Percentiles rank a stretch among this genome's conserved stretches.
These are phyloP conservation scores for Aspergillus ochraceoroseus DNA, from an alignment of 2,329 filamentous ascomycete species.

Conservation along the genomic window DNA sequence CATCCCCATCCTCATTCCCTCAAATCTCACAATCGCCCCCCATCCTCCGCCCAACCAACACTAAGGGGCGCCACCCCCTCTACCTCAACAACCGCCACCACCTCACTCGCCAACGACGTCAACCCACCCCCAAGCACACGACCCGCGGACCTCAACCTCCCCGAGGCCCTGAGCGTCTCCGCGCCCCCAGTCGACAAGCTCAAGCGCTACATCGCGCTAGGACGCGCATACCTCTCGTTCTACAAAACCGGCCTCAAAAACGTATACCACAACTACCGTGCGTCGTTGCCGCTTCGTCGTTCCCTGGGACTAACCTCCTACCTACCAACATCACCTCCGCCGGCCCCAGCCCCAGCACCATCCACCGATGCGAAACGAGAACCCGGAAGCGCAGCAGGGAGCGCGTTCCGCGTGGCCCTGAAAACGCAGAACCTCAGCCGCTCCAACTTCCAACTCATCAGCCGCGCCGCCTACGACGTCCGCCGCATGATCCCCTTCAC, in stretches of 20 bases:
- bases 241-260: slow-evolving; percentile 81
- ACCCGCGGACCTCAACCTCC: slow-evolving; percentile 63
- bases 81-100: slow-evolving; percentile 20
- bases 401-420: slow-evolving; percentile 5
- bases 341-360: not conserved
- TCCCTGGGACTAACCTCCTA: slow-evolving; percentile 30
- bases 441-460: slow-evolving; percentile 64
- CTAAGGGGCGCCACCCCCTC: slow-evolving; percentile 15
- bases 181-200: slow-evolving; percentile 40
- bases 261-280: slow-evolving; percentile 61
- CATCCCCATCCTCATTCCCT: slow-evolving; percentile 12
- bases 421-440: slow-evolving; percentile 48
- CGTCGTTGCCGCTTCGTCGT: slow-evolving; percentile 31
- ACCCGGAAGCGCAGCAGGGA: not conserved
- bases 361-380: not conserved
- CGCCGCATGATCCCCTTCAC: slow-evolving; percentile 74
- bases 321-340: slow-evolving; percentile 33
- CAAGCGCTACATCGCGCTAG: slow-evolving; percentile 47
- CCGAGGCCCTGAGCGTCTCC: slow-evolving; percentile 47
- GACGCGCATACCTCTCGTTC: slow-evolving; percentile 73
- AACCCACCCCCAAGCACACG: slow-evolving; percentile 72
- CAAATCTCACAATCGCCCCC: slow-evolving; percentile 20
- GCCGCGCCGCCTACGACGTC: slow-evolving; percentile 65
- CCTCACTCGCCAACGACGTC: slow-evolving; percentile 37
- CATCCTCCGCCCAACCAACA: slow-evolving; percentile 20